Evolutionary conservation across 805 yeast species (phyloP).

Genomic region (Clavispora carvajalis): DNA sequence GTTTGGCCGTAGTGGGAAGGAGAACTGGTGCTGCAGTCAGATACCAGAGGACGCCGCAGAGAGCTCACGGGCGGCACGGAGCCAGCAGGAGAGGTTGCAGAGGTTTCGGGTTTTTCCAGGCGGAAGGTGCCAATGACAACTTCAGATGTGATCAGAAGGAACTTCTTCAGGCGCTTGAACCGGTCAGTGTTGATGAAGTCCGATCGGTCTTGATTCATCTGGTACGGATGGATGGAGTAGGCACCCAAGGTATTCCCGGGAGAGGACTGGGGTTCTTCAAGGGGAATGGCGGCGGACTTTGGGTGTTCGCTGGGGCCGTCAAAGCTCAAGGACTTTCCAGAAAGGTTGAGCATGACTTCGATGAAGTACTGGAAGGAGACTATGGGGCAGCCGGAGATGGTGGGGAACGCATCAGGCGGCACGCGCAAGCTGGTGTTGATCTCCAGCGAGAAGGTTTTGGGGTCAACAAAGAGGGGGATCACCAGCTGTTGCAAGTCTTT

Average conservation of each 20-base stretch:
- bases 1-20: background rate
- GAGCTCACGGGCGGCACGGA: background rate
- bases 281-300: constrained; percentile 5
- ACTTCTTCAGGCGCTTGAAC: constrained; percentile 69
- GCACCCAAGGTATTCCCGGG: constrained; percentile 7
- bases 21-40: background rate
- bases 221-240: constrained; percentile 17
- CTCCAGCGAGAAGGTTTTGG: constrained; percentile 50
- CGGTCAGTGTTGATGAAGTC: constrained; percentile 73
- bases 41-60: background rate
- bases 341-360: constrained; percentile 77
- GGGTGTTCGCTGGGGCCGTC: constrained; percentile 18
- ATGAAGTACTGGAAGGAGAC: constrained; percentile 81
- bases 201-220: constrained; percentile 24
- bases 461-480: constrained; percentile 75
- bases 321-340: constrained; percentile 47
- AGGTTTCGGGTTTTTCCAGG: constrained; percentile 17
- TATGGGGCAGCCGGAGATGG: constrained; percentile 63
- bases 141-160: constrained; percentile 76
- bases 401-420: constrained; percentile 84
- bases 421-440: constrained; percentile 61
- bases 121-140: constrained; percentile 77
- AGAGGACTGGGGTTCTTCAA: constrained; percentile 8
- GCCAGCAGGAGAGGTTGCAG: background rate
- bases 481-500: constrained; percentile 78